phyloP scores from a whole-genome alignment of 192 early-diverging fungal genomes.

The Backusella psychrophila region DNA sequence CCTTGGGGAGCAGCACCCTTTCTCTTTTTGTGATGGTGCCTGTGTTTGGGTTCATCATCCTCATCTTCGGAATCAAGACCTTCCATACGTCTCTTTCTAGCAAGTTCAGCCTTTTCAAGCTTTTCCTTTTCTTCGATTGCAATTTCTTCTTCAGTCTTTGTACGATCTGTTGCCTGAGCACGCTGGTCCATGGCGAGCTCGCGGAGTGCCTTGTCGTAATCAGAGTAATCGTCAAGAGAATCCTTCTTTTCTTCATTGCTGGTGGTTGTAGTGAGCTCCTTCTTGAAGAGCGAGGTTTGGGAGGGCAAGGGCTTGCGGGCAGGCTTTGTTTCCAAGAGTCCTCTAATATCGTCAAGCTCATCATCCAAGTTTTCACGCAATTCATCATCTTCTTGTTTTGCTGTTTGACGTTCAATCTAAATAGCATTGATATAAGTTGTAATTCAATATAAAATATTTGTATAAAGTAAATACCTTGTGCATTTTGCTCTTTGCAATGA shows the following conservation, averaged over 20 bases:
- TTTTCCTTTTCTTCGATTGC: constrained; percentile 81
- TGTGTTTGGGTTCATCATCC: constrained; percentile 19
- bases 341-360: constrained; percentile 81
- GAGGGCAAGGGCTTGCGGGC: constrained; percentile 41
- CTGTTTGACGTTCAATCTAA: constrained; percentile 80
- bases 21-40: constrained; percentile 42
- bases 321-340: constrained; percentile 59
- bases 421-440: background rate
- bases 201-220: constrained; percentile 83
- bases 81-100: constrained; percentile 80
- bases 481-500: constrained; percentile 96
- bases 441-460: background rate
- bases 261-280: constrained; percentile 3
- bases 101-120: constrained; percentile 84
- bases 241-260: constrained; percentile 31
- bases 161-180: constrained; percentile 83
- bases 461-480: constrained; percentile 59
- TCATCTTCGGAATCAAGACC: constrained; percentile 62
- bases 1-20: constrained; percentile 51
- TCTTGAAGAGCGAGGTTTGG: constrained; percentile 33
- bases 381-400: constrained; percentile 83
- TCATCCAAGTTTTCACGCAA: constrained; percentile 83
- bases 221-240: constrained; percentile 47
- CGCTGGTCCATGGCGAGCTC: constrained; percentile 84
- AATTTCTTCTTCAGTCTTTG: constrained; percentile 93